Conservation (phyloP, 345 rosid species). For the Microcos paniculata region DNA sequence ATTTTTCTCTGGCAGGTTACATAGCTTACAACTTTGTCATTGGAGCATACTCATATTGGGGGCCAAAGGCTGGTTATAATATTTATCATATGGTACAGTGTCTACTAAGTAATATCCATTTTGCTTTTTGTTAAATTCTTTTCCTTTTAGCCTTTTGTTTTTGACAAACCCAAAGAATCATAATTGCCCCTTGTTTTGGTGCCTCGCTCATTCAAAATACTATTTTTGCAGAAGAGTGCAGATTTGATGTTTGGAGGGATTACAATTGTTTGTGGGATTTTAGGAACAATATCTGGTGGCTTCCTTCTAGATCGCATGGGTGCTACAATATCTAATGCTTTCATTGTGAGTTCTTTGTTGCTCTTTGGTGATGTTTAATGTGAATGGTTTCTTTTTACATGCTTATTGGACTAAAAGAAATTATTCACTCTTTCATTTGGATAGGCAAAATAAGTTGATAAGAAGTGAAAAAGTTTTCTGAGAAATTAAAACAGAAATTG, state of each 20-base stretch:
- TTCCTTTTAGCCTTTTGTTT: not conserved
- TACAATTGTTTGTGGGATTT: constrained; percentile 79
- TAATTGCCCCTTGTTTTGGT: not conserved
- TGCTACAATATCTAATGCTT: constrained; percentile 82
- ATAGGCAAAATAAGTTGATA: not conserved
- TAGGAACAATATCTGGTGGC: constrained; percentile 89
- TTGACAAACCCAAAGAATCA: not conserved
- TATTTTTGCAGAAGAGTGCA: constrained; percentile 55
- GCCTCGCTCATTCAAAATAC: constrained; percentile 11
- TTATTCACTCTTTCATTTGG: not conserved
- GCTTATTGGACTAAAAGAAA: not conserved
- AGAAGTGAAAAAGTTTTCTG: not conserved
- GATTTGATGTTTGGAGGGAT: constrained; percentile 93
- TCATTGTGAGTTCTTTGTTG: constrained; percentile 55
- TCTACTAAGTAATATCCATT: constrained; percentile 1
- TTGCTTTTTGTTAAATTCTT: not conserved
- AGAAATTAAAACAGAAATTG: not conserved
- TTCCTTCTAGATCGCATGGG: constrained; percentile 62
- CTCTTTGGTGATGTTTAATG: not conserved
- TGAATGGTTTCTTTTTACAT: not conserved
- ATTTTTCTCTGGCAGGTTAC: constrained; percentile 55
- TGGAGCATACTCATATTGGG: constrained; percentile 99
- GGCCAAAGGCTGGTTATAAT: constrained; percentile 93
- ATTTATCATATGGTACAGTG: constrained; percentile 80
- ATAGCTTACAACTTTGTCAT: constrained; percentile 86